These are phyloP conservation scores for Eucalyptus regnans DNA, from an alignment of 345 rosid species.

Conservation along the genomic window DNA sequence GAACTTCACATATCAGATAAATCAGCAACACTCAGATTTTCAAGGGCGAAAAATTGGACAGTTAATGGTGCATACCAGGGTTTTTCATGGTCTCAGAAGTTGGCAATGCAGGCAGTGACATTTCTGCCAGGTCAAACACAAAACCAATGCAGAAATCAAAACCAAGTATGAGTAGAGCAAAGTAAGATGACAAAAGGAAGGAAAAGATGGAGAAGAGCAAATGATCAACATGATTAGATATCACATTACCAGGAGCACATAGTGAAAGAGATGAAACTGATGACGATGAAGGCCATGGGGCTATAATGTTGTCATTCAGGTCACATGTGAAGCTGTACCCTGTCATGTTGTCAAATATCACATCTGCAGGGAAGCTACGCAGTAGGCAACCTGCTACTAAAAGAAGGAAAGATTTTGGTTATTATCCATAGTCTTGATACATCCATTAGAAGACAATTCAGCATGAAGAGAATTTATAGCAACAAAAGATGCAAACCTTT, in stretches of 20 bases:
- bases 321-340: slow-evolving; percentile 96
- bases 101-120: slow-evolving; percentile 96
- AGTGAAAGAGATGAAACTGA: slow-evolving; percentile 75
- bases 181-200: neutral
- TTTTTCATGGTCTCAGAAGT: slow-evolving; percentile 65
- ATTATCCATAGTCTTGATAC: neutral
- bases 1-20: neutral
- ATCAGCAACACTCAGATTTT: neutral
- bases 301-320: slow-evolving; percentile 85
- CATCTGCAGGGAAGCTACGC: slow-evolving; percentile 76
- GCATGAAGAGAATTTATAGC: neutral
- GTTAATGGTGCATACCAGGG: slow-evolving; percentile 32
- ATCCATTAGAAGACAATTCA: neutral
- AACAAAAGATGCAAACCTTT: neutral
- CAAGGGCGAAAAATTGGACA: neutral
- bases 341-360: slow-evolving; percentile 69
- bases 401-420: neutral
- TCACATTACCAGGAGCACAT: slow-evolving; percentile 78
- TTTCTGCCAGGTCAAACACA: slow-evolving; percentile 42
- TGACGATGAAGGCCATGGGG: slow-evolving; percentile 96
- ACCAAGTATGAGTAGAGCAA: neutral
- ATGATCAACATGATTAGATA: neutral
- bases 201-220: neutral
- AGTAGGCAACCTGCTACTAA: slow-evolving; percentile 66
- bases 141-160: neutral